Evolutionary conservation across 1,284 basidiomycete species (phyloP), one percentile per base, ranked within the genome.

Genomic region (Kalmanozyma brasiliensis): DNA sequence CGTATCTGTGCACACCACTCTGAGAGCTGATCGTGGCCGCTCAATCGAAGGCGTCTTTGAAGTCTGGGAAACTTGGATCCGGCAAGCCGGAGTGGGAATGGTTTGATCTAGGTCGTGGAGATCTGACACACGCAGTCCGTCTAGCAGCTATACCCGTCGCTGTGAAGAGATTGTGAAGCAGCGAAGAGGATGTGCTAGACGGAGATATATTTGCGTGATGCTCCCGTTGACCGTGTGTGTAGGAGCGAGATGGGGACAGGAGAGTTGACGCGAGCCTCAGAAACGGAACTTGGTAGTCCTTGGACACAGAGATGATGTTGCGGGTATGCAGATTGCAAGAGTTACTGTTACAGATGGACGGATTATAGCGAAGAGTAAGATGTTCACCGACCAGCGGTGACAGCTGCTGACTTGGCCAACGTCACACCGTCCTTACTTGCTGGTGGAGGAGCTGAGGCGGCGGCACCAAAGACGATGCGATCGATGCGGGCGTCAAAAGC

Each of bases 1-100:
- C 67, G 67, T 70, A 70, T 70, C 67, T 70, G 67, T 65, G 67
- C 67, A 51, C 40, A 53, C 61, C 67, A 70, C 56, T 37, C 57
- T 64, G 67, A 19, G 38, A 26, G 41, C 67, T 70, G 53, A 38
- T 38, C 32, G 62, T 70, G 57, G 57, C 36, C 35, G 67, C 67
- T 70, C 67, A 65, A 70, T 64, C 62, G 57, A 41, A 70, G 67
- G 67, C 61, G 67, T 10, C 65, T 56, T 4, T 24, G 17, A 10
- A 19, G 49, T 4, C 23, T 16, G 16, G 32, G 24, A 17, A n/a
- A 19, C 23, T 47, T 56, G 43, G 41, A n/a, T n/a, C n/a, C n/a
- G n/a, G n/a, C n/a, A n/a, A n/a, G n/a, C n/a, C n/a, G n/a, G 36
- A 17, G 35, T 36, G 19, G 8, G 19, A 29, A 6, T 17, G 36